Conservation (phyloP, 441 rosid genomes). For the Syzygium syzygioides region DNA sequence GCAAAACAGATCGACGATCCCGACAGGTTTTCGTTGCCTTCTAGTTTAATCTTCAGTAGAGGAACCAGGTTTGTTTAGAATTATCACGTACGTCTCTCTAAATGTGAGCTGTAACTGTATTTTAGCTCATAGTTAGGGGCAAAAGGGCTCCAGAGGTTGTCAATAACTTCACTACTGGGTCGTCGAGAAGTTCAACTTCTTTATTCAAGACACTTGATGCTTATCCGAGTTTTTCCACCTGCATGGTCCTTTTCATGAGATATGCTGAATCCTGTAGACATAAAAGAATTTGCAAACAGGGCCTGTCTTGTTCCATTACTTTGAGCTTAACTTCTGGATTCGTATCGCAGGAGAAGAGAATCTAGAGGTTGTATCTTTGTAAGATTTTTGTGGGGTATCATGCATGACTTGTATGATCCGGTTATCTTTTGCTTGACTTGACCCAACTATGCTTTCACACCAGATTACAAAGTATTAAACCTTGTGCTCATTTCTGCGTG, state of each 20-base stretch:
- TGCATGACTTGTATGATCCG: not conserved
- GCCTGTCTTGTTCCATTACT: not conserved
- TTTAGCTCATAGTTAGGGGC: not conserved
- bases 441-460: not conserved
- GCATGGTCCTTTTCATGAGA: not conserved
- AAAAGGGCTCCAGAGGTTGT: not conserved
- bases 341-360: not conserved
- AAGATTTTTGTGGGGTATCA: not conserved
- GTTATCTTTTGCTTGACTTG: not conserved
- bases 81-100: not conserved
- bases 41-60: not conserved
- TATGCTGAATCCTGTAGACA: not conserved
- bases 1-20: not conserved
- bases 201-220: not conserved
- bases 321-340: not conserved
- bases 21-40: not conserved
- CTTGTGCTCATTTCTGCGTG: not conserved
- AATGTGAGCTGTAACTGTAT: not conserved
- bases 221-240: not conserved
- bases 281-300: not conserved
- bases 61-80: not conserved
- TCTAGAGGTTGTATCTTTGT: not conserved
- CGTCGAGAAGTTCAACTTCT: not conserved
- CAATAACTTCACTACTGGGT: not conserved
- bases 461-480: not conserved